Conservation (phyloP, 2,329 filamentous ascomycete genomes). For the Fusarium sp. region DNA sequence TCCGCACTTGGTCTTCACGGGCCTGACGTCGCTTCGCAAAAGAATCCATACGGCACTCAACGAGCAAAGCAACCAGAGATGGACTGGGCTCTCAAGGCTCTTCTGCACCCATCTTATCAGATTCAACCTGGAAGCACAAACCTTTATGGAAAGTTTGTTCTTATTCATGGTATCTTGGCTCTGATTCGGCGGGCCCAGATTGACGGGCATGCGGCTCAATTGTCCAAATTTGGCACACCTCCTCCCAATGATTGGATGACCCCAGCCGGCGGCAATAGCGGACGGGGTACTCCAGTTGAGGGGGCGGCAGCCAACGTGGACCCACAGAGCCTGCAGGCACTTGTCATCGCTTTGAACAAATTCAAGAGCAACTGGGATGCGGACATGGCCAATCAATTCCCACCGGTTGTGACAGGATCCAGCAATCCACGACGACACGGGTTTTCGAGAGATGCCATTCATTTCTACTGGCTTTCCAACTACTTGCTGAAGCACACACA, state of each 20-base stretch:
- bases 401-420: conserved; percentile 58
- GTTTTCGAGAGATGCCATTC: conserved; percentile 77
- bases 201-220: conserved; percentile 53
- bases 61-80: conserved; percentile 74
- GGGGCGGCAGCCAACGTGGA: conserved; percentile 53
- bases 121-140: conserved; percentile 76
- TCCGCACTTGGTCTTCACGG: conserved; percentile 74
- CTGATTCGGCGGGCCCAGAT: conserved; percentile 64
- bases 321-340: conserved; percentile 60
- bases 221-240: conserved; percentile 64
- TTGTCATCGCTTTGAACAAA: conserved; percentile 72
- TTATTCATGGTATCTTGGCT: conserved; percentile 76
- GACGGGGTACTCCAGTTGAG: conserved; percentile 60
- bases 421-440: conserved; percentile 71
- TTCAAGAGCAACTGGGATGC: conserved; percentile 80
- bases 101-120: conserved; percentile 69
- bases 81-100: conserved; percentile 68
- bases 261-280: conserved; percentile 56
- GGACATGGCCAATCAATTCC: conserved; percentile 77
- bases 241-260: conserved; percentile 70
- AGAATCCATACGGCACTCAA: conserved; percentile 72
- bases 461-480: conserved; percentile 79
- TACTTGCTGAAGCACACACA: conserved; percentile 71
- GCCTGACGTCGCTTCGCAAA: conserved; percentile 62
- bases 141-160: conserved; percentile 78